Conservation (phyloP, 2,329 filamentous ascomycete species). For the Juglanconis oblonga region DNA sequence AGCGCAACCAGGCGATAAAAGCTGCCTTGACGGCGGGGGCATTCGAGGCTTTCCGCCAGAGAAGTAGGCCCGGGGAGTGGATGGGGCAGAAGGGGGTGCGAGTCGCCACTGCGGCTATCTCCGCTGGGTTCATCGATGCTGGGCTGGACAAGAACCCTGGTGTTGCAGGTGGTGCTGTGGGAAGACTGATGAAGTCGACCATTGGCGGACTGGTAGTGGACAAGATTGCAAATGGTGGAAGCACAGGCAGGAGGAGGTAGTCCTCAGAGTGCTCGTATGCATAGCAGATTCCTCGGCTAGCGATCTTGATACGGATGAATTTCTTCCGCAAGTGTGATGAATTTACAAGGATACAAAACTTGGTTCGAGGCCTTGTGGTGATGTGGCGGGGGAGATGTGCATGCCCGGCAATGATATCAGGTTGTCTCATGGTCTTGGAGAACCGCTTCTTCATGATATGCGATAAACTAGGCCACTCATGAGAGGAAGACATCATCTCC, state of each 20-base stretch:
- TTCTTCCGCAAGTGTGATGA: no score
- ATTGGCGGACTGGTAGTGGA: slow-evolving; percentile 25
- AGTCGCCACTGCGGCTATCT: slow-evolving; percentile 26
- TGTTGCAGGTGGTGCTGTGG: slow-evolving; percentile 21
- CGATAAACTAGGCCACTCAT: no score
- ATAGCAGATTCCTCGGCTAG: no score
- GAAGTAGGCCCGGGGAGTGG: slow-evolving; percentile 17
- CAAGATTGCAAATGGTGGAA: slow-evolving; percentile 25
- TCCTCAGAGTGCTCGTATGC: neutral
- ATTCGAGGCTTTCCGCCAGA: slow-evolving; percentile 24
- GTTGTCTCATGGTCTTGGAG: no score
- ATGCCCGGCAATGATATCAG: no score
- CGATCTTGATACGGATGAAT: no score
- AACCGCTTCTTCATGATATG: no score
- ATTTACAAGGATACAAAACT: no score
- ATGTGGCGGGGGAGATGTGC: no score
- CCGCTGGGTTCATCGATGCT: slow-evolving; percentile 25
- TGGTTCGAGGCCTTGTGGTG: no score
- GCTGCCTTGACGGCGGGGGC: slow-evolving; percentile 24
- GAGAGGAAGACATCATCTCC: no score
- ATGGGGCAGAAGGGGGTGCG: slow-evolving; percentile 18
- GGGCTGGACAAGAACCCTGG: slow-evolving; percentile 18
- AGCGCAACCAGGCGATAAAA: slow-evolving; percentile 22
- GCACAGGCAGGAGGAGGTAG: neutral
- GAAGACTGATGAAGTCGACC: slow-evolving; percentile 19